Evolutionary conservation across 208 protist genomes (phyloP).

Genomic region (Wallacemonas sp.): DNA sequence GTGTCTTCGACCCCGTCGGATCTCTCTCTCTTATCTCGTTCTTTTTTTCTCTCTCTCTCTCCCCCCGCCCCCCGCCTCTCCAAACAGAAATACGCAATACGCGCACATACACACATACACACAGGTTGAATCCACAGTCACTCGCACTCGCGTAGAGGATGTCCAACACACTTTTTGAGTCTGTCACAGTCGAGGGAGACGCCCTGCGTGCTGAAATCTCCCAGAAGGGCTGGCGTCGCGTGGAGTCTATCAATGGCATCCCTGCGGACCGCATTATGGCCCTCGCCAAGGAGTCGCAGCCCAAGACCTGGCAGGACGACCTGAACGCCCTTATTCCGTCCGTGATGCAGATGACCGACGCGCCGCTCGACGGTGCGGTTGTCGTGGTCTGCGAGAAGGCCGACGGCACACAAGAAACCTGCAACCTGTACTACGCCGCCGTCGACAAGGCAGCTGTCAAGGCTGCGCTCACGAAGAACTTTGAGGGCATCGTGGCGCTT

Average conservation of each 20-base stretch:
- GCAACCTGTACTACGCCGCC: conserved; percentile 14
- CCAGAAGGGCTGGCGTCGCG: conserved; percentile 25
- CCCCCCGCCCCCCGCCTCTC: no score
- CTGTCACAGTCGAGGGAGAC: conserved; percentile 20
- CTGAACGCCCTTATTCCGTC: conserved; percentile 27
- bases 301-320: conserved; percentile 22
- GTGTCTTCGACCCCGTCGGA: not conserved
- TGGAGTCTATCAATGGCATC: conserved; percentile 34
- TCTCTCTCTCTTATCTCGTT: not conserved
- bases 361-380: conserved; percentile 25
- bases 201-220: conserved; percentile 26
- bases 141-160: no score
- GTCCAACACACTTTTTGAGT: conserved; percentile 26
- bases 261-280: conserved; percentile 25
- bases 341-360: conserved; percentile 37
- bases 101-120: not conserved
- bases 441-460: conserved; percentile 15
- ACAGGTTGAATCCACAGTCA: no score
- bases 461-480: conserved; percentile 37
- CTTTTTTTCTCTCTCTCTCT: not conserved
- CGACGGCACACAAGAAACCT: conserved; percentile 24
- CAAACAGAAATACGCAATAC: no score
- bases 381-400: conserved; percentile 27
- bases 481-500: conserved; percentile 48
- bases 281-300: conserved; percentile 20